Evolutionary conservation across 495 filamentous ascomycete species (phyloP), one percentile per base, ranked within the genome.

Genomic region (Parachaetomium inaequale): DNA sequence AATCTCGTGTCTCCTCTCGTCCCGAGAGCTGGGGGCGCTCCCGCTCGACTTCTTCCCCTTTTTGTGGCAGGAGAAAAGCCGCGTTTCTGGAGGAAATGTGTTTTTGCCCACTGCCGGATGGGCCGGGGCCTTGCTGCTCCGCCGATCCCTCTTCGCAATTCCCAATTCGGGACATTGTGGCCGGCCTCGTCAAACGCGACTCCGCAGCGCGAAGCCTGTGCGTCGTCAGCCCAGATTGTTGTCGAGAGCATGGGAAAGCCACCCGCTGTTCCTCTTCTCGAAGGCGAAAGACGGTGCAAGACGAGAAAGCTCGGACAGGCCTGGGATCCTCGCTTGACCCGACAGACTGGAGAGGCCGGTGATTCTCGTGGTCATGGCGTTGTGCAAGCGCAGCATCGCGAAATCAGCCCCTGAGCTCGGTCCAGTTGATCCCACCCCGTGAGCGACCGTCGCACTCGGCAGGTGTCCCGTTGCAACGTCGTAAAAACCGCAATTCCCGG

Each of bases 71-170:
- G 6, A 46, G 19, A 46, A 46, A 46, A 46, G 19, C 19, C 42
- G n/a, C 2, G 19, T 17, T 23, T 46, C 19, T 46, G 42, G 3
- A 46, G 19, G 19, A 23, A 21, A 46, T 55, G 21, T n/a, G 36
- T 28, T 26, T 55, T n/a, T n/a, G n/a, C 5, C 11, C 31, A 17
- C 31, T 38, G 51, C 53, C 55, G 55, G 55, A 29, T 46, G 7
- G 40, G 38, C 40, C 38, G 26, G 40, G 38, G 38, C 15, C 55
- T 21, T 29, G 51, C 51, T 54, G 51, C 51, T n/a, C 11, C 17
- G 55, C 55, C 40, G 55, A 57, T 57, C 55, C 38, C 36, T 46
- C n/a, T 36, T 46, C 26, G 21, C 26, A 3, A 45, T 14, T 32
- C 5, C 26, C 55, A 28, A 1, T 58, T 58, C n/a, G 42, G 55